Conservation (phyloP, 2,329 filamentous ascomycete species). For the Emydomyces testavorans region DNA sequence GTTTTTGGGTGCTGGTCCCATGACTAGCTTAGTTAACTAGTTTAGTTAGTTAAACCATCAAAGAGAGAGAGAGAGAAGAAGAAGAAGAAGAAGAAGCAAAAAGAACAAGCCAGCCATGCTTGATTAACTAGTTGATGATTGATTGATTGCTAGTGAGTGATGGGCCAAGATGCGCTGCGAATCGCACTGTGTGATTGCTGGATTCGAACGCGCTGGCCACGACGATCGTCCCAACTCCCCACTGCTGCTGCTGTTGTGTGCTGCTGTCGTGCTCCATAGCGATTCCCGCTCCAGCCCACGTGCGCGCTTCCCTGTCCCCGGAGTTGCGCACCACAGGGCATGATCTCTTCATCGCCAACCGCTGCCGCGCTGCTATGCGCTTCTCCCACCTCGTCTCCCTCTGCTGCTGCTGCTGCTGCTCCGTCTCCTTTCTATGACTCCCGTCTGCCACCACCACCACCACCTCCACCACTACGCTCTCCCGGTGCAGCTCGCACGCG, state of each 20-base stretch:
- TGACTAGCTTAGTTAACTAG: too few species aligned
- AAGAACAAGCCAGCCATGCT: not conserved
- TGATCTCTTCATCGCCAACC: constrained; percentile 34
- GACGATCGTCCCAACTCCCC: constrained; percentile 12
- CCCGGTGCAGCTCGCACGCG: constrained; percentile 9
- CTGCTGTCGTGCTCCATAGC: constrained; percentile 8
- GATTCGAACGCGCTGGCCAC: constrained; percentile 20
- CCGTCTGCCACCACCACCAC: constrained; percentile 2
- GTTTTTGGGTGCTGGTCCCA: not conserved
- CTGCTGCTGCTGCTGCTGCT: constrained; percentile 23
- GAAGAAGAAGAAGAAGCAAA: not conserved
- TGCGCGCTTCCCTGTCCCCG: constrained; percentile 12
- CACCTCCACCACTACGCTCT: constrained; percentile 9
- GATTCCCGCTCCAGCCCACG: constrained; percentile 15
- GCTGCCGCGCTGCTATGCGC: constrained; percentile 29
- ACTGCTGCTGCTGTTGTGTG: too few species aligned
- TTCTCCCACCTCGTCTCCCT: constrained; percentile 20
- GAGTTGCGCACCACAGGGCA: constrained; percentile 13
- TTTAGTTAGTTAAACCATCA: too few species aligned
- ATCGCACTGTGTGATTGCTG: constrained; percentile 13
- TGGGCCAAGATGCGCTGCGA: constrained; percentile 10
- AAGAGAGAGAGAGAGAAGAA: too few species aligned
- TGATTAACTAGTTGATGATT: too few species aligned
- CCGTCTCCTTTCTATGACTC: constrained; percentile 13
- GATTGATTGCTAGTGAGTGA: too few species aligned